Conservation (phyloP, 2,329 filamentous ascomycete genomes). For the Macrophomina pseudophaseolina region DNA sequence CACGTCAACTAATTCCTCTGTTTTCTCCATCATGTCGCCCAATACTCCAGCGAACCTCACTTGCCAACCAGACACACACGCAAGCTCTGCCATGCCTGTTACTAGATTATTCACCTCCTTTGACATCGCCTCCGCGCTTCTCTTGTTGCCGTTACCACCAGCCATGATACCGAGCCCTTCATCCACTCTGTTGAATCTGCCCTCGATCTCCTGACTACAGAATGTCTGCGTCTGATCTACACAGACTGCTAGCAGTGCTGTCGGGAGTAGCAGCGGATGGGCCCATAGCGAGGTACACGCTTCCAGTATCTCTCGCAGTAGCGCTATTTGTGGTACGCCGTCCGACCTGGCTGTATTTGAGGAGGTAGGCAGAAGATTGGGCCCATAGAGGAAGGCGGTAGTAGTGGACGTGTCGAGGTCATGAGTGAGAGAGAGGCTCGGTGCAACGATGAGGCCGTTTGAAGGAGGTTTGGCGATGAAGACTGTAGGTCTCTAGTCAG, state of each 20-base stretch:
- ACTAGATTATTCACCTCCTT: neutral
- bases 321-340: neutral
- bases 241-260: neutral
- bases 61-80: slow-evolving; percentile 3
- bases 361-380: neutral
- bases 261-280: slow-evolving; percentile 13
- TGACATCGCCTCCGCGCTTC: neutral
- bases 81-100: neutral
- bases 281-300: neutral
- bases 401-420: slow-evolving; percentile 6
- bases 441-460: neutral
- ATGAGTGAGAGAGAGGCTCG: slow-evolving; percentile 10
- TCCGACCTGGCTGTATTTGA: neutral
- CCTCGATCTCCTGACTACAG: neutral
- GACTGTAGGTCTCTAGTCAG: neutral
- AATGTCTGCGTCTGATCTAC: slow-evolving; percentile 16
- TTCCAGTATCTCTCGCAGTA: slow-evolving; percentile 5
- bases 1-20: neutral
- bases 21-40: neutral
- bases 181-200: neutral
- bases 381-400: slow-evolving; percentile 18
- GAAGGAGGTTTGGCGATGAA: neutral
- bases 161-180: neutral
- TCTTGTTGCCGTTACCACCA: neutral
- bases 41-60: neutral